Base-by-base conservation (phyloP, 2,329 filamentous ascomycete species). In the Xylaria sp. region DNA sequence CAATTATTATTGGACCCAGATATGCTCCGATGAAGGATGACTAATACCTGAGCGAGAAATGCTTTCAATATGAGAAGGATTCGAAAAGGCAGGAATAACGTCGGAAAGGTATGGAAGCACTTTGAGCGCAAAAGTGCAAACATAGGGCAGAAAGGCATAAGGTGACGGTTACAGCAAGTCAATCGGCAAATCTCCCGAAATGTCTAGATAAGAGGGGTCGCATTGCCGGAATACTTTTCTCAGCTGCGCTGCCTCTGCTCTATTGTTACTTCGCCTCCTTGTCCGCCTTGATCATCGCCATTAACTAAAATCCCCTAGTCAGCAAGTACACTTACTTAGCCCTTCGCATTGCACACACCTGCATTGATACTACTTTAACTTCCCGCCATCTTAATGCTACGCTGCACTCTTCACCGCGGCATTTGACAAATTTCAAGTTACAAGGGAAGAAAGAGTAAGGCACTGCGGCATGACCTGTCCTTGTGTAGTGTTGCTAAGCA, bases 261-360 rank as follows among this genome's bases (percentile, higher is more conserved):
- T 23, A n/a, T 46, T n/a, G 15, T 28, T 8, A 31, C 28, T 2
- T 58, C 39, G 39, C 9, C 52, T 34, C 18, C 28, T n/a, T 13
- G 18, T 15, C 28, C 37, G 23, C 15, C 13, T 46, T 34, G 39
- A 8, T 57, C 20, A 34, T 23, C 56, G 10, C 44, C 8, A 39
- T 46, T n/a, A 58, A 25, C 23, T 25, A 25, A 25, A 25, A 25
- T 39, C 44, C 56, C 23, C 5, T 28, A 8, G 5, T 28, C 51
- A 10, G 51, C n/a, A 31, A 31, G n/a, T 7, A 37, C 31, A n/a
- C 12, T 31, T 58, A 28, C 37, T 28, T 44, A 58, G 10, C 55
- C 39, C 56, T 58, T 58, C 39, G 23, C 56, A 44, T 44, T 57
- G 12, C 39, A 31, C 23, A 46, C 23, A 46, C 37, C 56, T 58